Base-by-base conservation (phyloP, 1,139 yeast genomes). In the Blastobotrys serpentis region DNA sequence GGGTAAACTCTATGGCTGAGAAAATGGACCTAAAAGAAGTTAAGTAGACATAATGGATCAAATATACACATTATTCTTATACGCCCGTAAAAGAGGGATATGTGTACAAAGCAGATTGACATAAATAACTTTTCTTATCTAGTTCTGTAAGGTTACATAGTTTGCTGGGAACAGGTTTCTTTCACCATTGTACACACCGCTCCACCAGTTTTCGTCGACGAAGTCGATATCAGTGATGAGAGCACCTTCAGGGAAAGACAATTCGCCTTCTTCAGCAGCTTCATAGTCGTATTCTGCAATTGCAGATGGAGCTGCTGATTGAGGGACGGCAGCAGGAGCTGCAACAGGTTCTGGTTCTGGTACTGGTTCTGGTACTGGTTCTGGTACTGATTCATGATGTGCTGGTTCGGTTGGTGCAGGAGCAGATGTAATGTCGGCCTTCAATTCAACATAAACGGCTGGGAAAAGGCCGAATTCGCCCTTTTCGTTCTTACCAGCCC, bases 201-300 rank as follows among this genome's bases (percentile, higher is more conserved):
- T 75, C 98, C 98, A 92, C 98, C 98, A 92, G 63, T 88, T 96
- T 45, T 87, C 96, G 59, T 89, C 96, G 13, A 86, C 86, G 66
- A 87, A 85, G 57, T 88, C 95, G 54, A 92, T 86, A 53, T 88
- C 86, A 17, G 81, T 71, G 56, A 92, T 88, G 53, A 75, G 60
- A 57, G 88, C 98, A 44, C 94, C 95, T 64, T 87, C 96, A 29
- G 73, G 78, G 67, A 87, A 87, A 1, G 82, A 78, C 51, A 92
- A 74, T 69, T 92, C 98, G 61, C 90, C 92, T 55, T 85, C 95
- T 67, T 90, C 97, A 32, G 83, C 83, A 18, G 94, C 95, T 47
- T 84, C 95, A 66, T 89, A 88, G 61, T 86, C 94, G 66, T 81
- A 88, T 58, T 83, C 86, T 1, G 96, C 96, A 51, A 78, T 70